phyloP scores from a whole-genome alignment of 352 stramenopile species.

The Pythium rhizo-oryzae region DNA sequence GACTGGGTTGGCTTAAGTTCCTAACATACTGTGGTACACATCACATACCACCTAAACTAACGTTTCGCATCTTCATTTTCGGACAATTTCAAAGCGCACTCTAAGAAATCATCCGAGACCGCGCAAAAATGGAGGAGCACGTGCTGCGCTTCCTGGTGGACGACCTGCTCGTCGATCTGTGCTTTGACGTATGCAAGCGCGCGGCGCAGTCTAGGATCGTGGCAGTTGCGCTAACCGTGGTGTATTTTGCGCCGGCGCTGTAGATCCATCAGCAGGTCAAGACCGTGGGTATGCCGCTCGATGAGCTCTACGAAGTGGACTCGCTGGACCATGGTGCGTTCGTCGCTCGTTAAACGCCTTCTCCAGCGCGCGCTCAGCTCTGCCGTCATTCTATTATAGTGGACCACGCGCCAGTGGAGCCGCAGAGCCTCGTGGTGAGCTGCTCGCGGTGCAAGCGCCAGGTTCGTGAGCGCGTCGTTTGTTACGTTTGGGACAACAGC shows the following conservation, averaged over 20 bases:
- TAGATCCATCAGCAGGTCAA: slow-evolving; percentile 71
- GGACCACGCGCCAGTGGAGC: slow-evolving; percentile 34
- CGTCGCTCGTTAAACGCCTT: too few species aligned
- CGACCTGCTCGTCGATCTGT: slow-evolving; percentile 66
- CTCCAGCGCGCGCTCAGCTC: too few species aligned
- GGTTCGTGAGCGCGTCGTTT: slow-evolving; percentile 25
- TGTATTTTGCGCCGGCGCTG: not conserved
- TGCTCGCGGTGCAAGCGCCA: slow-evolving; percentile 70
- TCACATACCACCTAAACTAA: slow-evolving; percentile 3
- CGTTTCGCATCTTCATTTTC: slow-evolving; percentile 12
- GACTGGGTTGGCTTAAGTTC: not conserved
- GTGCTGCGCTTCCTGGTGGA: slow-evolving; percentile 62
- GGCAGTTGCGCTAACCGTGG: not conserved
- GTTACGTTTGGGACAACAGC: not conserved
- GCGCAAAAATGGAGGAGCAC: slow-evolving; percentile 42
- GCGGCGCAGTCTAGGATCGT: too few species aligned
- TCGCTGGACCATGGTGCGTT: slow-evolving; percentile 52
- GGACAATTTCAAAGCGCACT: slow-evolving; percentile 8
- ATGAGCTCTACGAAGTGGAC: slow-evolving; percentile 74
- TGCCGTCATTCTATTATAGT: slow-evolving; percentile 6
- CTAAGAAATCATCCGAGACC: not conserved
- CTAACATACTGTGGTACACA: slow-evolving; percentile 23
- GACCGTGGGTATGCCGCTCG: slow-evolving; percentile 62
- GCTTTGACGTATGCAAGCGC: slow-evolving; percentile 60
- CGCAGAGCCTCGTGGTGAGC: slow-evolving; percentile 60